These are phyloP conservation scores for Danielozyma ontarioensis DNA, from an alignment of 805 yeast genomes.

Conservation along the genomic window DNA sequence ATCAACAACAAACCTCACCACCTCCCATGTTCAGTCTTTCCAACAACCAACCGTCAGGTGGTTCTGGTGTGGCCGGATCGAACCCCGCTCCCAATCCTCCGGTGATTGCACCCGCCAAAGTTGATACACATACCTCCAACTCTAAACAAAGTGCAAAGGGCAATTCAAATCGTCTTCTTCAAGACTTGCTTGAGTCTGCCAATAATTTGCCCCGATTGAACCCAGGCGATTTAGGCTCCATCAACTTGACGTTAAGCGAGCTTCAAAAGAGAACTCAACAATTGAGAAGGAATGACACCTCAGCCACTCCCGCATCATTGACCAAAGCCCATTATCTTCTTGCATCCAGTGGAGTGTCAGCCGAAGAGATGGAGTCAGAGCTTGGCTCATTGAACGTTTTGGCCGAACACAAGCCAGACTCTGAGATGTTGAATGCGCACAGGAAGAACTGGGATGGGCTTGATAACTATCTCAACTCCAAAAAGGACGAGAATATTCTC, in stretches of 20 bases:
- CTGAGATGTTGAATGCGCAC: too few species aligned
- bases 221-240: slow-evolving; percentile 66
- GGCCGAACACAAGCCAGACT: not conserved
- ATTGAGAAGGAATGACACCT: slow-evolving; percentile 41
- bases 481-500: slow-evolving; percentile 78
- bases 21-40: too few species aligned
- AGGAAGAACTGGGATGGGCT: too few species aligned
- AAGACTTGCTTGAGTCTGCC: slow-evolving; percentile 74
- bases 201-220: slow-evolving; percentile 60
- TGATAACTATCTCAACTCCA: slow-evolving; percentile 58
- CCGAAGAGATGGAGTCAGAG: slow-evolving; percentile 12
- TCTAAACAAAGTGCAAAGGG: slow-evolving; percentile 13
- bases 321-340: slow-evolving; percentile 83
- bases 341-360: slow-evolving; percentile 74
- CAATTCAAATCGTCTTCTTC: slow-evolving; percentile 27
- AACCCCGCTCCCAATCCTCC: slow-evolving; percentile 7
- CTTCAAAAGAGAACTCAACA: slow-evolving; percentile 62
- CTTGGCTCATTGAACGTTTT: slow-evolving; percentile 4
- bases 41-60: too few species aligned
- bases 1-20: too few species aligned
- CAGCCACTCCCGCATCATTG: slow-evolving; percentile 32
- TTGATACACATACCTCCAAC: slow-evolving; percentile 4
- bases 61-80: too few species aligned
- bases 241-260: slow-evolving; percentile 76
- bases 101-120: slow-evolving; percentile 3